Conservation (phyloP, 1,284 basidiomycete species). For the Acaromyces ingoldii region DNA sequence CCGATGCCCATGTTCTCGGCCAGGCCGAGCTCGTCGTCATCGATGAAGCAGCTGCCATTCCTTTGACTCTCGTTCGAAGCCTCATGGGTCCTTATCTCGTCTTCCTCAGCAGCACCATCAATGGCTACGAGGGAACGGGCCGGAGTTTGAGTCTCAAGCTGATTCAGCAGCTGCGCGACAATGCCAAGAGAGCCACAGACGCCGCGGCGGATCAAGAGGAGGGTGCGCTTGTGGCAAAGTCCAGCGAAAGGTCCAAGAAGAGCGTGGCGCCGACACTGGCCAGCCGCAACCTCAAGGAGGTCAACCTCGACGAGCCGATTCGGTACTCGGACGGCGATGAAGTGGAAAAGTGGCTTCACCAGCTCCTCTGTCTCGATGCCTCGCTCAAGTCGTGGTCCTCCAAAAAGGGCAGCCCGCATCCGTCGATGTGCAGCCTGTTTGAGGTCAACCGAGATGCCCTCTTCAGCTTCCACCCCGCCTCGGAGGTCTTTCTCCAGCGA, state of each 20-base stretch:
- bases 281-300: conserved; percentile 74
- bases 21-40: conserved; percentile 97
- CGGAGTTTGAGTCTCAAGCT: conserved; percentile 95
- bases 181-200: conserved; percentile 44
- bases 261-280: conserved; percentile 53
- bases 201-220: background rate
- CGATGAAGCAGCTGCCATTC: conserved; percentile 97
- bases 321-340: conserved; percentile 83
- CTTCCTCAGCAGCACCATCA: conserved; percentile 97
- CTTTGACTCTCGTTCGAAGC: conserved; percentile 86
- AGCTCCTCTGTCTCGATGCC: conserved; percentile 88
- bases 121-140: conserved; percentile 98
- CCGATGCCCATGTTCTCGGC: conserved; percentile 93
- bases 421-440: conserved; percentile 87
- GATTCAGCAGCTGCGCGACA: conserved; percentile 85
- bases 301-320: conserved; percentile 91
- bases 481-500: conserved; percentile 91
- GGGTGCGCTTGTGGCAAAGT: conserved; percentile 1
- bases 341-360: conserved; percentile 92
- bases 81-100: conserved; percentile 96
- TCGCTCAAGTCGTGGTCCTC: conserved; percentile 63
- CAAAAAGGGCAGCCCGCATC: conserved; percentile 73
- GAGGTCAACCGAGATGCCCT: conserved; percentile 93
- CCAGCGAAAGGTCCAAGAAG: background rate
- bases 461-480: conserved; percentile 94